Base-by-base conservation (phyloP, 2,329 filamentous ascomycete genomes). In the Colletotrichum echinochloae region DNA sequence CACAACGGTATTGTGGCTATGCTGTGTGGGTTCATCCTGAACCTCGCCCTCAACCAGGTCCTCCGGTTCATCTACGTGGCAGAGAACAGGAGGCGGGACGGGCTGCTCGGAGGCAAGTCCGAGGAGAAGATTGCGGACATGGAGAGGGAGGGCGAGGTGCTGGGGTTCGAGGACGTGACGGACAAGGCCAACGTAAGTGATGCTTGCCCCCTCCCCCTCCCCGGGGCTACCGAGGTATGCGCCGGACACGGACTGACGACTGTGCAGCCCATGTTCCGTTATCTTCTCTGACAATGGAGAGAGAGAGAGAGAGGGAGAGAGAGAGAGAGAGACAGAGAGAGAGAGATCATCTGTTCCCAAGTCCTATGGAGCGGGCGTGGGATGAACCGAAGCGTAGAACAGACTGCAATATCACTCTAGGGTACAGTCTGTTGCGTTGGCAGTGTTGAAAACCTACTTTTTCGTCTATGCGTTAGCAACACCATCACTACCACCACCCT, bases 121-220 rank as follows among this genome's bases (percentile, higher is more conserved):
- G 64, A 62, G 14, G 64, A 62, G 23, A 64, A 70, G 37, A 62
- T 67, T n/a, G 64, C 64, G n/a, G 67, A 62, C 14, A 70, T 67
- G 67, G 64, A 62, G 9, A 23, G 64, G 8, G 67, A 70, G 52
- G 67, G 67, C 8, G 67, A 70, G 28, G 64, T 62, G 3, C 52
- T 62, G 23, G 81, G 79, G 0, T 80, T 82, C 51, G 80, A 82
- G 55, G 80, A 83, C 59, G 75, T 81, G 55, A 82, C 81, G 11
- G 81, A 83, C 60, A 77, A 74, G 62, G 49, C 78, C 20, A 81
- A 82, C 18, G 67, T 67, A 23, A 67, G 66, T 69, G 26, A 28
- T 60, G 11, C n/a, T 0, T 14, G 9, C 18, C 49, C 18, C 5
- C 5, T 16, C 0, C 7, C 26, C 6, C 20, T 44, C 12, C 7